Evolutionary conservation across 1,284 basidiomycete genomes (phyloP).

Genomic region (Pseudozyma flocculosa): DNA sequence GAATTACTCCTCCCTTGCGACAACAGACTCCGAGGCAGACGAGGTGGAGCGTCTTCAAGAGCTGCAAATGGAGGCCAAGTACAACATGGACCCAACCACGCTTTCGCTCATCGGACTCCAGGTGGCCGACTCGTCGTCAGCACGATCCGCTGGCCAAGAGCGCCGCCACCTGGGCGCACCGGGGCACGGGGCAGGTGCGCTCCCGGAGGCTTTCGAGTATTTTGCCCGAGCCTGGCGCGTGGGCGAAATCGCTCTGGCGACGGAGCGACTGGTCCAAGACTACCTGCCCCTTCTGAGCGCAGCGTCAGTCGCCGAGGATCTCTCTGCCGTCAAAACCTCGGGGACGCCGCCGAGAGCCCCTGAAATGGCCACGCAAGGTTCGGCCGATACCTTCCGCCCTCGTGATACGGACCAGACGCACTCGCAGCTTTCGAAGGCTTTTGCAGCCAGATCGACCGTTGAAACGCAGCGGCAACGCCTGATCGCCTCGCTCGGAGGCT

Average conservation of each 20-base stretch:
- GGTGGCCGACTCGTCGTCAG: constrained; percentile 7
- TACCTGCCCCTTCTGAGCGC: constrained; percentile 28
- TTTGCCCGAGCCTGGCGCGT: constrained; percentile 39
- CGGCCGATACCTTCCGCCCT: constrained; percentile 1
- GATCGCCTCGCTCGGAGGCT: constrained; percentile 40
- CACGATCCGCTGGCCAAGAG: no score
- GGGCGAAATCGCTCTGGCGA: constrained; percentile 39
- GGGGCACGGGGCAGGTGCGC: constrained; percentile 5
- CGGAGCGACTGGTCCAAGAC: constrained; percentile 37
- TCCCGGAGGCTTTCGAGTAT: constrained; percentile 40
- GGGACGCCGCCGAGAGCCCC: not conserved
- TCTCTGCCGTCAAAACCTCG: not conserved
- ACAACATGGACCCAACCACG: constrained; percentile 46
- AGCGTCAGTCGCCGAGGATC: no score
- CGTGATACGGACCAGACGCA: not conserved
- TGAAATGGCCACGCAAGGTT: not conserved
- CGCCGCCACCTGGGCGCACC: no score
- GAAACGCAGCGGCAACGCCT: constrained; percentile 29
- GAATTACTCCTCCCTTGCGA: no score
- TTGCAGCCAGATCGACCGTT: constrained; percentile 5
- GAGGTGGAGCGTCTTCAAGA: constrained; percentile 23
- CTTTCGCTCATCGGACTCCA: constrained; percentile 41
- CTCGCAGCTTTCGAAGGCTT: constrained; percentile 1
- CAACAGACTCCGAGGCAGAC: constrained; percentile 12
- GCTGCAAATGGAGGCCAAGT: constrained; percentile 23